phyloP scores from a whole-genome alignment of 768 basidiomycete genomes.

The Termitomyces titanicus region DNA sequence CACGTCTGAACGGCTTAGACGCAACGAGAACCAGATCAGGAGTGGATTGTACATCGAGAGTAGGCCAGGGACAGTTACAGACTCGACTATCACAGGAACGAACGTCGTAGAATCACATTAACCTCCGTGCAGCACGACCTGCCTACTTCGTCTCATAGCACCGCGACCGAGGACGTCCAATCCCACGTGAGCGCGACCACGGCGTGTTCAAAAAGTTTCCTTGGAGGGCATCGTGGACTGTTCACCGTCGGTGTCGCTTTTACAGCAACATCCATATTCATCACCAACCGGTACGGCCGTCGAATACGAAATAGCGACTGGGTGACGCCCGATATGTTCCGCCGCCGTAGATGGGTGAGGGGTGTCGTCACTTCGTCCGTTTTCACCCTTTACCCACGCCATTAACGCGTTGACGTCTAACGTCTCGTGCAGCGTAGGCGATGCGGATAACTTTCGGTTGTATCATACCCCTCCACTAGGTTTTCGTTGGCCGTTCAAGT shows the following conservation, averaged over 20 bases:
- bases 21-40: no score
- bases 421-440: slow-evolving; percentile 58
- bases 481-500: slow-evolving; percentile 70
- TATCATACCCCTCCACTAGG: slow-evolving; percentile 83
- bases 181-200: no score
- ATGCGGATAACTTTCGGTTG: slow-evolving; percentile 84
- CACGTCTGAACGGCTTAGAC: no score
- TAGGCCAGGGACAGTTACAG: no score
- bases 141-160: no score
- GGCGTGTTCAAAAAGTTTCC: no score
- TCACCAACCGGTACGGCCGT: slow-evolving; percentile 50
- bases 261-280: slow-evolving; percentile 26
- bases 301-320: slow-evolving; percentile 66
- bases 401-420: neutral
- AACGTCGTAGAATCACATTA: no score
- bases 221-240: no score
- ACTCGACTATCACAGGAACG: no score
- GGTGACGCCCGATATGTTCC: slow-evolving; percentile 62
- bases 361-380: slow-evolving; percentile 78
- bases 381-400: neutral
- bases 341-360: slow-evolving; percentile 61
- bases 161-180: no score
- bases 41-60: no score
- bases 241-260: slow-evolving; percentile 39
- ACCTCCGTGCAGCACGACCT: no score